Conservation (phyloP, 2,329 filamentous ascomycete species). For the Sporothrix inflata region DNA sequence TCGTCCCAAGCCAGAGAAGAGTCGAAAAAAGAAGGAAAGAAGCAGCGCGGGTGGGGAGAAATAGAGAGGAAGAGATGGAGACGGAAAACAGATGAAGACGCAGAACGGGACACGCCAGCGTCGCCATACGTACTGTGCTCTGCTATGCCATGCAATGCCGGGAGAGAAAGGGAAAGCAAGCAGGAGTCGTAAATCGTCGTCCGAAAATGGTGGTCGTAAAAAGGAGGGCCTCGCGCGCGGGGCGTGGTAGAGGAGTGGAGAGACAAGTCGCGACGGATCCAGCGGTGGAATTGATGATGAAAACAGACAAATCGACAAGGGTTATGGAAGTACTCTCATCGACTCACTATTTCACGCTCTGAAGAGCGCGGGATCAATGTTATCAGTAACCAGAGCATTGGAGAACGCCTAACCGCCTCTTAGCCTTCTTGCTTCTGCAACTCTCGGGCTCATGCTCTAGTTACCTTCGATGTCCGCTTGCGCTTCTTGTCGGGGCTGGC, state of each 20-base stretch:
- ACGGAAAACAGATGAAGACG: slow-evolving; percentile 9
- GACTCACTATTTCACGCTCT: slow-evolving; percentile 35
- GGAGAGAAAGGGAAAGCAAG: background rate
- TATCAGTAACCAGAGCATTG: slow-evolving; percentile 37
- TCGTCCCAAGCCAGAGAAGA: slow-evolving; percentile 18
- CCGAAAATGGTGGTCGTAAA: background rate
- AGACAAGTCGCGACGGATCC: background rate
- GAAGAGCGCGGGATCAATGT: slow-evolving; percentile 41
- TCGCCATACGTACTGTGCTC: slow-evolving; percentile 20
- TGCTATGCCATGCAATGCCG: slow-evolving; percentile 17
- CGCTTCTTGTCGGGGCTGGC: slow-evolving; percentile 67
- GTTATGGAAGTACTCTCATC: slow-evolving; percentile 38
- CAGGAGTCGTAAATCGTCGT: slow-evolving; percentile 6
- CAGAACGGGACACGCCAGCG: slow-evolving; percentile 20
- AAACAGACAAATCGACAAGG: slow-evolving; percentile 26
- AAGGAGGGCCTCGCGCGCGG: background rate
- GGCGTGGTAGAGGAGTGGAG: background rate
- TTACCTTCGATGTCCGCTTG: slow-evolving; percentile 61
- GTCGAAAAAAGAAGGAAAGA: background rate
- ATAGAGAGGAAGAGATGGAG: background rate
- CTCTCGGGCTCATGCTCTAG: slow-evolving; percentile 62
- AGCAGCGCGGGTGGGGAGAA: background rate
- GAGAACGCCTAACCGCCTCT: slow-evolving; percentile 42
- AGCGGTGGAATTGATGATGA: slow-evolving; percentile 22
- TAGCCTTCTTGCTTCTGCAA: slow-evolving; percentile 62